Conservation (phyloP, 352 stramenopile genomes). For the Pythium dissimile region DNA sequence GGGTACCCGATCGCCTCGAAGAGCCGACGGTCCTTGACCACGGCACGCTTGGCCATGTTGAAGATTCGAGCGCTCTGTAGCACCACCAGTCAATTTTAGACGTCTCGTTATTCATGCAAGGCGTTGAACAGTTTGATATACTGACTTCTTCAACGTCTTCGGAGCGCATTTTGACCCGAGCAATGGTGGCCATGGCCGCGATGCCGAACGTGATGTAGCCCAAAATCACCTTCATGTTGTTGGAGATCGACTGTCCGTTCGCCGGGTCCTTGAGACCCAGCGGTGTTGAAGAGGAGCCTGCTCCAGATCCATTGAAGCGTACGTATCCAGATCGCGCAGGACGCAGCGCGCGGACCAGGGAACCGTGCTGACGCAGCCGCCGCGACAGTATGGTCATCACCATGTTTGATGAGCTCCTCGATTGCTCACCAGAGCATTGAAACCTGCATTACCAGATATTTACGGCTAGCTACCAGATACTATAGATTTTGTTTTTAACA, state of each 20-base stretch:
- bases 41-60: slow-evolving; percentile 73
- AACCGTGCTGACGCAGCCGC: background rate
- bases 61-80: slow-evolving; percentile 50
- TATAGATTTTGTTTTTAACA: too few species aligned
- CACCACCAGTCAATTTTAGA: slow-evolving; percentile 7
- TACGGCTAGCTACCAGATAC: too few species aligned
- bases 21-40: slow-evolving; percentile 70
- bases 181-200: slow-evolving; percentile 50
- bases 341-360: background rate
- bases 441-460: too few species aligned
- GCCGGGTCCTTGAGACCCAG: slow-evolving; percentile 46
- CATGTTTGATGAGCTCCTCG: background rate
- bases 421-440: too few species aligned
- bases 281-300: slow-evolving; percentile 6
- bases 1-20: slow-evolving; percentile 73
- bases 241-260: slow-evolving; percentile 28
- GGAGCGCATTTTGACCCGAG: slow-evolving; percentile 56
- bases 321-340: background rate
- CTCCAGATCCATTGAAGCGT: background rate
- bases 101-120: background rate
- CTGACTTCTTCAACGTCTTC: slow-evolving; percentile 42
- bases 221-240: slow-evolving; percentile 50
- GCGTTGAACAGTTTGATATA: background rate
- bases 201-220: slow-evolving; percentile 57
- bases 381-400: slow-evolving; percentile 4